Evolutionary conservation across 2,329 filamentous ascomycete genomes (phyloP).

Genomic region (Stachybotrys elegans): DNA sequence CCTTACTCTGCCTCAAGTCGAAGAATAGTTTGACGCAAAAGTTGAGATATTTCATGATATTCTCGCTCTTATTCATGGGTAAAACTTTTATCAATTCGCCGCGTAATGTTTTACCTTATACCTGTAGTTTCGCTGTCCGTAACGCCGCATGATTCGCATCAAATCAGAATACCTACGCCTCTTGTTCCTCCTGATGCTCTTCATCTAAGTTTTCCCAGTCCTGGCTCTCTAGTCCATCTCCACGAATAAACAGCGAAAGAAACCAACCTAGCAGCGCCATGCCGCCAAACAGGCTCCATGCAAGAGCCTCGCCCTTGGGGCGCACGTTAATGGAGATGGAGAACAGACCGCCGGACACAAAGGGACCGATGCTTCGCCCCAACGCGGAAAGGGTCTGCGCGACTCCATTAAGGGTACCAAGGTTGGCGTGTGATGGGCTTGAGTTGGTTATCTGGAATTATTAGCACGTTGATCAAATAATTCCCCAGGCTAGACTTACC

Average conservation of each 20-base stretch:
- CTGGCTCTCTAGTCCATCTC: conserved; percentile 54
- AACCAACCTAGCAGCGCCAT: conserved; percentile 77
- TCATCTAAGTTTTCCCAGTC: conserved; percentile 39
- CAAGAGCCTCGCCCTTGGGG: conserved; percentile 77
- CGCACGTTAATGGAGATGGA: conserved; percentile 67
- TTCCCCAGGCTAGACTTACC: conserved; percentile 43
- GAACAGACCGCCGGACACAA: conserved; percentile 82
- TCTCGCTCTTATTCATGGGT: too few relatives aligned
- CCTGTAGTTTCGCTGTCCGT: conserved; percentile 32
- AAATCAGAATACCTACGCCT: neutral
- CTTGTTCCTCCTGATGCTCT: conserved; percentile 18
- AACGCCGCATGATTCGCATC: too few relatives aligned
- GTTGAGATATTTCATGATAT: too few relatives aligned
- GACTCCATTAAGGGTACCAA: conserved; percentile 88
- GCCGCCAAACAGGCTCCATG: conserved; percentile 84
- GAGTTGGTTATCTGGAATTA: conserved; percentile 78
- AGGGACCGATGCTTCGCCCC: conserved; percentile 81
- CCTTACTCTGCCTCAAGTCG: too few relatives aligned
- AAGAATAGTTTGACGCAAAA: too few relatives aligned
- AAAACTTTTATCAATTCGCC: too few relatives aligned
- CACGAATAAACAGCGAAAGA: conserved; percentile 72
- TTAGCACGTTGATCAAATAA: conserved; percentile 5
- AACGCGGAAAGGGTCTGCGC: conserved; percentile 91
- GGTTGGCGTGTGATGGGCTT: conserved; percentile 74
- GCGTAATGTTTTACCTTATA: too few relatives aligned